These are phyloP conservation scores for Aspergillus indologenus DNA, from an alignment of 495 filamentous ascomycete species.

Conservation along the genomic window DNA sequence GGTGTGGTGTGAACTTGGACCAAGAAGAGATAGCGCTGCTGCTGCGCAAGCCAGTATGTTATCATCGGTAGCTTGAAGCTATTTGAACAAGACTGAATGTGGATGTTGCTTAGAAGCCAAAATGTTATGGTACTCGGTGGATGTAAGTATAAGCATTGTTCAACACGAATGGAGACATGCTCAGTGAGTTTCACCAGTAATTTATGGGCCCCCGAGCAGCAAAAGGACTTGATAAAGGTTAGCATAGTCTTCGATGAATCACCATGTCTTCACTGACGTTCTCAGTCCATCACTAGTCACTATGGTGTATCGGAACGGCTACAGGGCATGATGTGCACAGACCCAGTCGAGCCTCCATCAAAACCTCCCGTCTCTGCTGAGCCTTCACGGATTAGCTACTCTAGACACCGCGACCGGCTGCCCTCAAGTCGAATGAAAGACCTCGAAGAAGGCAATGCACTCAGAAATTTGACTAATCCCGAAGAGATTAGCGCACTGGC, in stretches of 20 bases:
- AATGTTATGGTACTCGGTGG: conserved; percentile 57
- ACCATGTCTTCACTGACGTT: neutral
- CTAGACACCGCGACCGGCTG: conserved; percentile 9
- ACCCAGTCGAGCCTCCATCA: conserved; percentile 37
- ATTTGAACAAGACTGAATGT: neutral
- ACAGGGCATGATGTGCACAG: conserved; percentile 61
- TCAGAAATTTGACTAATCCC: conserved; percentile 25
- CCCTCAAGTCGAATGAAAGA: conserved; percentile 24
- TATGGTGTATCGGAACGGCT: conserved; percentile 70
- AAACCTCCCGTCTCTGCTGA: conserved; percentile 13
- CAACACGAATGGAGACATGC: conserved; percentile 4
- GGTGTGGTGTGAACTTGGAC: conserved; percentile 57
- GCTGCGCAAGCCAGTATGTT: conserved; percentile 32
- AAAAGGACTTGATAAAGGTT: conserved; percentile 53
- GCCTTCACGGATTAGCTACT: conserved; percentile 16
- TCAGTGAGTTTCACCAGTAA: conserved; percentile 43
- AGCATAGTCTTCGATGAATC: neutral
- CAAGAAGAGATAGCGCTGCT: conserved; percentile 41
- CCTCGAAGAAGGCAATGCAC: conserved; percentile 31
- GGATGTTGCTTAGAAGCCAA: conserved; percentile 29
- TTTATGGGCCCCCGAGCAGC: conserved; percentile 66
- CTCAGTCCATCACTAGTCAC: conserved; percentile 39
- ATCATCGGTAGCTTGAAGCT: neutral
- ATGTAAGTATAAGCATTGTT: conserved; percentile 49
- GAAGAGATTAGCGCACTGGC: conserved; percentile 24